Percentiles rank a stretch among this genome's conserved stretches.
phyloP scores from a whole-genome alignment of 1,139 yeast species.

The Geotrichum macrosporum region DNA sequence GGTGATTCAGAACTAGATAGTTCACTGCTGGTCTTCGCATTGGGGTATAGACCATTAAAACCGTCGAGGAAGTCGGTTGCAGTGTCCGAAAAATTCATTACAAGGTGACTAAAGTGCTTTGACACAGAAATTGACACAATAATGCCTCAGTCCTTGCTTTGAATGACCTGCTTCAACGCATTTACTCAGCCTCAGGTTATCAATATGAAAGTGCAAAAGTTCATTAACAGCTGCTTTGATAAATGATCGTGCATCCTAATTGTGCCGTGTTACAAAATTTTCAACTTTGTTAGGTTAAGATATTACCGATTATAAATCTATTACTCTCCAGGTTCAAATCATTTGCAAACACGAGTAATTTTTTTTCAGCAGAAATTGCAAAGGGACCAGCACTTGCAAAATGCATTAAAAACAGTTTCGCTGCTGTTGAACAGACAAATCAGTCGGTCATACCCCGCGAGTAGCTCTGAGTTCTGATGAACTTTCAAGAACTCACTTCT shows the following conservation, averaged over 20 bases:
- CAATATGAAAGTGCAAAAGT: conserved; percentile 39
- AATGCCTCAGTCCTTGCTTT: conserved; percentile 23
- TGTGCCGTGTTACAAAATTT: conserved; percentile 57
- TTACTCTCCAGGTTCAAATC: conserved; percentile 88
- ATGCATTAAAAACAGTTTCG: conserved; percentile 84
- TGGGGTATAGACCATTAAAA: conserved; percentile 63
- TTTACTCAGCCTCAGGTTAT: conserved; percentile 18
- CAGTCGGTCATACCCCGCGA: conserved; percentile 86
- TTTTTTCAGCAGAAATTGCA: conserved; percentile 92
- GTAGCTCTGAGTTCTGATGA: conserved; percentile 94
- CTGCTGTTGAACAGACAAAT: conserved; percentile 52
- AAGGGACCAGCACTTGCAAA: conserved; percentile 99
- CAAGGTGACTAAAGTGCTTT: conserved; percentile 61
- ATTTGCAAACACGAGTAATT: conserved; percentile 79
- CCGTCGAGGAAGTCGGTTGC: conserved; percentile 82
- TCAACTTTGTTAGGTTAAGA: conserved; percentile 58
- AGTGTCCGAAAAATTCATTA: conserved; percentile 93
- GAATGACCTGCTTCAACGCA: conserved; percentile 20
- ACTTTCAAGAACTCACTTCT: conserved; percentile 87
- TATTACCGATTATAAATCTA: conserved; percentile 63
- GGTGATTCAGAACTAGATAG: conserved; percentile 30
- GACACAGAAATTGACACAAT: conserved; percentile 51
- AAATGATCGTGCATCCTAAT: conserved; percentile 79
- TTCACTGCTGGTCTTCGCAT: conserved; percentile 38
- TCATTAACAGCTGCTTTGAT: conserved; percentile 58